phyloP scores from a whole-genome alignment of 148 eudicot species.

The Fagopyrum tataricum region DNA sequence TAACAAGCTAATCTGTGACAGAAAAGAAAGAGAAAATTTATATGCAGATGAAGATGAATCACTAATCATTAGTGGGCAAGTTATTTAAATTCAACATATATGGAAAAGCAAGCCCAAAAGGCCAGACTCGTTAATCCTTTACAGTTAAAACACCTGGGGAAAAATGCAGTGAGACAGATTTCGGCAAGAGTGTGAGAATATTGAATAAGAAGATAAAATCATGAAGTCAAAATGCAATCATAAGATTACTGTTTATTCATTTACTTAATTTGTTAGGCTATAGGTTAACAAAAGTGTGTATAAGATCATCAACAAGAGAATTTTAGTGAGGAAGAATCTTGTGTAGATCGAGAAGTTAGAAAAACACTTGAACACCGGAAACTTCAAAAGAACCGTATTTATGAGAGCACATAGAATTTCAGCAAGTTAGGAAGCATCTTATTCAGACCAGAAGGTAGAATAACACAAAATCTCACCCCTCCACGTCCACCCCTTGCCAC shows the following conservation, averaged over 20 bases:
- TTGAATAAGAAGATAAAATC: background rate
- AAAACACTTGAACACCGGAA: no score
- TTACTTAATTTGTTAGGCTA: background rate
- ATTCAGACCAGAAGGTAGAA: background rate
- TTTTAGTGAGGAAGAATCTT: no score
- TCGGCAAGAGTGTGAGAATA: background rate
- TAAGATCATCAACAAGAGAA: no score
- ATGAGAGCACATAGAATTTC: background rate
- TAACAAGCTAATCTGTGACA: conserved; percentile 78
- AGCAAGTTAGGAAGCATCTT: background rate
- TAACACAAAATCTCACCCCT: conserved; percentile 56
- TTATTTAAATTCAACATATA: background rate
- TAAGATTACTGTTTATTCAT: background rate
- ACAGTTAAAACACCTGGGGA: background rate
- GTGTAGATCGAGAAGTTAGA: no score
- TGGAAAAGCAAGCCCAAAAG: background rate
- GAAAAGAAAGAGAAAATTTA: conserved; percentile 9
- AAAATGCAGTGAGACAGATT: background rate
- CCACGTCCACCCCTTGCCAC: conserved; percentile 99
- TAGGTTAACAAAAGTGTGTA: no score
- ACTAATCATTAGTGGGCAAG: background rate
- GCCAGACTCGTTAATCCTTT: background rate
- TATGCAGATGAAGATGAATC: background rate
- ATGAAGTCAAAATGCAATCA: conserved; percentile 4
- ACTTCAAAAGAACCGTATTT: background rate